Base-by-base conservation (phyloP, 2,329 filamentous ascomycete genomes). In the Aspergillus awamori region DNA sequence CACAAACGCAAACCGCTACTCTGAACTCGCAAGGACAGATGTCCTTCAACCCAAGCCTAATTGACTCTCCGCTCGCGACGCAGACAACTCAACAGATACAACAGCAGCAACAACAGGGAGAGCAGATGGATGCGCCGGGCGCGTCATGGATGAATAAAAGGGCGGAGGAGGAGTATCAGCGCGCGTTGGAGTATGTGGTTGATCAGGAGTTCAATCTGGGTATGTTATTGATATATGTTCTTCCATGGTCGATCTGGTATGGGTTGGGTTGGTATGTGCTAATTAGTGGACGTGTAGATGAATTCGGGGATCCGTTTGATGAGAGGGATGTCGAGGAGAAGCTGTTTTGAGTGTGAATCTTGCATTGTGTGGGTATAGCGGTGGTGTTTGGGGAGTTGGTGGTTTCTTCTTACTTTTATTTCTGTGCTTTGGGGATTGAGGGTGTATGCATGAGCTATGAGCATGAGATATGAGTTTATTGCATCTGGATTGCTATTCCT, bases 131-230 rank as follows among this genome's bases (percentile, higher is more conserved):
- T 36, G 74, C 77, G 62, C 82, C 83, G 7, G 81, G 84, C 2
- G 81, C 80, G 49, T 75, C 76, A 8, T 87, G 84, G 84, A 79
- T 79, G 65, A 85, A 79, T 63, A 84, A 83, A 72, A 86, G 85
- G 68, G 82, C 83, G 5, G 72, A 81, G 63, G 85, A 87, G 61
- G 86, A 87, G 58, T 82, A 79, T 65, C 75, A 80, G 47, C 76
- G 82, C 26, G 82, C 81, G 17, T 78, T 79, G 77, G 80, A 82
- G 28, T 69, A 68, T 63, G 66, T 87, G 51, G 69, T 84, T 53
- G 83, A 87, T 69, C 79, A 78, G 66, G 80, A 84, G 47, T 84
- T 83, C 66, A 82, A 74, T 68, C 68, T 81, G 63, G 68, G 81
- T 83, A 68, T 64, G 80, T 73, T 73, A 43, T 24, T 26, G 13